Evolutionary conservation across 139 green algal species (phyloP).

Genomic region (Mychonastes homosphaera): DNA sequence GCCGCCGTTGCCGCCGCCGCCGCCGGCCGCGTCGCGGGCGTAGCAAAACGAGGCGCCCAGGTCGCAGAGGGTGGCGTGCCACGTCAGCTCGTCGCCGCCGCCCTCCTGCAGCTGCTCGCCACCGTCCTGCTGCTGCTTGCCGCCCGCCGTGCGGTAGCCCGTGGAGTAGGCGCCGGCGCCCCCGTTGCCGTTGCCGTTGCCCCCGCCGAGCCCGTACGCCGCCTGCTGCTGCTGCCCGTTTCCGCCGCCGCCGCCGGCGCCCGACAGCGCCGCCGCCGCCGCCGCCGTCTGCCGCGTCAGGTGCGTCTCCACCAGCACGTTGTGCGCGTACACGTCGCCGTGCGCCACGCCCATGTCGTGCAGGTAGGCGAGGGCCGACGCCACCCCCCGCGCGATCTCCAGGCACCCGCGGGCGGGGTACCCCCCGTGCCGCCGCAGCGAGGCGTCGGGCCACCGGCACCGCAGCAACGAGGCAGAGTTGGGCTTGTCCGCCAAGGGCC

Average conservation of each 20-base stretch:
- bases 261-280: background rate
- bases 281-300: too few relatives aligned
- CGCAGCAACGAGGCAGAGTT: conserved; percentile 42
- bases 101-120: too few relatives aligned
- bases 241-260: too few relatives aligned
- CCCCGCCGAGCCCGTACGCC: conserved; percentile 1
- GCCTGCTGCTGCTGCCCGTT: conserved; percentile 14
- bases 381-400: conserved; percentile 21
- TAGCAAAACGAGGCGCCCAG: conserved; percentile 73
- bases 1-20: background rate
- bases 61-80: background rate
- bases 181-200: background rate
- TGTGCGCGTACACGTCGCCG: conserved; percentile 79
- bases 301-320: conserved; percentile 25
- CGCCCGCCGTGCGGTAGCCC: background rate
- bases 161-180: background rate
- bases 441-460: too few relatives aligned
- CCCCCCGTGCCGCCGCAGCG: too few relatives aligned
- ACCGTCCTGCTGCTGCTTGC: too few relatives aligned
- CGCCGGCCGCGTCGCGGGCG: conserved; percentile 5
- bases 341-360: conserved; percentile 42
- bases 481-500: conserved; percentile 31
- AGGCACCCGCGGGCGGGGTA: conserved; percentile 2
- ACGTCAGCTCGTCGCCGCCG: background rate
- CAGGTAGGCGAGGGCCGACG: conserved; percentile 21